These are phyloP conservation scores for Epichloe glyceriae DNA, from an alignment of 2,329 filamentous ascomycete genomes.

Conservation along the genomic window DNA sequence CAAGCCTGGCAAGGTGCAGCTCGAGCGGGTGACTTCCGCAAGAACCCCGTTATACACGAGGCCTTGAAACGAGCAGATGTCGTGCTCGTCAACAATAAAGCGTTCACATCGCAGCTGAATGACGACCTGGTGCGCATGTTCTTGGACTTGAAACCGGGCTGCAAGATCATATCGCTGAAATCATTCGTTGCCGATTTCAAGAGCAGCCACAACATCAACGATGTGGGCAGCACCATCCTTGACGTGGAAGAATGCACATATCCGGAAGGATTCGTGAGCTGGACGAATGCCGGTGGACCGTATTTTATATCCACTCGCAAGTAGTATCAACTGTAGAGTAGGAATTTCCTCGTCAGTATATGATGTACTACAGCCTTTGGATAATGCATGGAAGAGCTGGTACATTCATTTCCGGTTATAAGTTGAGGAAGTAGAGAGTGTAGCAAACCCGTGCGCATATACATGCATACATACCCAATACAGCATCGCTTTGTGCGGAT, in stretches of 20 bases:
- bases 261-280: constrained; percentile 70
- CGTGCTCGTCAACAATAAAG: constrained; percentile 96
- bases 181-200: constrained; percentile 76
- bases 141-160: constrained; percentile 81
- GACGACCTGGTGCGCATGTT: constrained; percentile 78
- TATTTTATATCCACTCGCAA: constrained; percentile 86
- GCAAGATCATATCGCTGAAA: constrained; percentile 81
- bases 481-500: not conserved
- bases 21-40: constrained; percentile 79
- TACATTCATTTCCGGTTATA: not conserved
- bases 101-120: constrained; percentile 81
- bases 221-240: constrained; percentile 71
- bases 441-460: constrained; percentile 7
- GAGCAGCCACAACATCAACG: constrained; percentile 61
- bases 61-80: constrained; percentile 79
- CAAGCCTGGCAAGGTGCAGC: constrained; percentile 60
- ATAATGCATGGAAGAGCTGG: constrained; percentile 4
- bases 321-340: constrained; percentile 18
- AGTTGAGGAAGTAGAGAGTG: not conserved
- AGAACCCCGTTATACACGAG: constrained; percentile 54
- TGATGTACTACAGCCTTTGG: constrained; percentile 2
- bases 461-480: constrained; percentile 18
- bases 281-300: constrained; percentile 71
- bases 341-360: constrained; percentile 16
- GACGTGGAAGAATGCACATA: constrained; percentile 54